Evolutionary conservation across 768 basidiomycete genomes (phyloP).

Genomic region (Rhizopogon roseolus): DNA sequence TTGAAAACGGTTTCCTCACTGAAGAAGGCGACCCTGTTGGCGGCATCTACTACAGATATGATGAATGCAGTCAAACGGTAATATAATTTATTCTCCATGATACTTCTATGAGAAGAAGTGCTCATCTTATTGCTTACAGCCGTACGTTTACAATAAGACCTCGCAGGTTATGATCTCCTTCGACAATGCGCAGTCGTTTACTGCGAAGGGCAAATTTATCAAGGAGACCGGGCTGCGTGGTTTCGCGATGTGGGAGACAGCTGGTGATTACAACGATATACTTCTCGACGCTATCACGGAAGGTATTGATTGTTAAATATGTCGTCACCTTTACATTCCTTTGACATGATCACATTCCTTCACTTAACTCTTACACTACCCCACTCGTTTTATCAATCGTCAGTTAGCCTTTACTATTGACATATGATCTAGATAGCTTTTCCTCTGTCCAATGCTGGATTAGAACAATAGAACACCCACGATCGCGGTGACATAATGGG

Average conservation of each 20-base stretch:
- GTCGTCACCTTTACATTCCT: background rate
- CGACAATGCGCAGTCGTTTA: conserved; percentile 57
- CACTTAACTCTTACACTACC: too few relatives aligned
- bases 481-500: too few relatives aligned
- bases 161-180: conserved; percentile 60
- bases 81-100: conserved; percentile 2
- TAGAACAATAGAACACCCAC: too few relatives aligned
- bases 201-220: conserved; percentile 59
- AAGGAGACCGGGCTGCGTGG: conserved; percentile 48
- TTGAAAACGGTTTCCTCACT: conserved; percentile 51
- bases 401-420: too few relatives aligned
- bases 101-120: background rate
- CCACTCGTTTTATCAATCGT: too few relatives aligned
- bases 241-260: conserved; percentile 71
- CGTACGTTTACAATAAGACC: conserved; percentile 57
- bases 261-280: conserved; percentile 55
- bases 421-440: too few relatives aligned
- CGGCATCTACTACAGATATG: conserved; percentile 52
- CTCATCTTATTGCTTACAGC: conserved; percentile 33
- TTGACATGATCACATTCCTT: too few relatives aligned
- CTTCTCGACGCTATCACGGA: conserved; percentile 52
- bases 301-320: background rate
- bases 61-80: conserved; percentile 71
- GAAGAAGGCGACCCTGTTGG: conserved; percentile 18
- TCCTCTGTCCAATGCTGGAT: too few relatives aligned